Base-by-base conservation (phyloP, 352 stramenopile species). In the Stephanocyclus meneghinianus region DNA sequence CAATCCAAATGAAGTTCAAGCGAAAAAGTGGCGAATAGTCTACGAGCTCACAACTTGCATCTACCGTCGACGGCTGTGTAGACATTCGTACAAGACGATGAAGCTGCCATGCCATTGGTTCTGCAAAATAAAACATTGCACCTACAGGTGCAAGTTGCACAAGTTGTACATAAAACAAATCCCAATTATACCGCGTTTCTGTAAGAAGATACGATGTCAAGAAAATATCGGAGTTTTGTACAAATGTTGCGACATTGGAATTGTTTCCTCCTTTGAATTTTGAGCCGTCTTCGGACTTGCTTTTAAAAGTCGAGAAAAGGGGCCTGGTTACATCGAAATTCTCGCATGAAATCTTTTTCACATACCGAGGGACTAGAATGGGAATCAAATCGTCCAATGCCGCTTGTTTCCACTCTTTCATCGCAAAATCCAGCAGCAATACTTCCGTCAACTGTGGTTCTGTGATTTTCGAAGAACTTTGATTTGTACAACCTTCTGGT, bases 81-180 rank as follows among this genome's bases (percentile, higher is more conserved):
- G 81, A 71, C 50, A 78, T 72, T 56, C 69, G n/a, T 21, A 80
- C 74, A 53, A 91, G 73, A 13, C 63, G 40, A 77, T 91, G 87
- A 0, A 91, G 63, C 63, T 92, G 87, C 87, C 87, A 92, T 18
- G 85, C 80, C 11, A 75, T 81, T 10, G 87, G 87, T 62, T 92
- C 87, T 21, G 71, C 61, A 74, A 92, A 88, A 47, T 90, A 87
- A 56, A 92, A 88, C 21, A 90, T 48, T 10, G 79, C 76, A 29
- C 76, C 78, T 21, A 53, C 50, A 53, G 81, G 82, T 35, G 75
- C 71, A 26, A 74, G 29, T 21, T 67, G 16, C 15, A 85, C 74
- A 18, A 90, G 50, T 51, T 79, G 44, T 50, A 62, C 29, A 81
- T 77, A 84, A 74, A 90, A 88, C 15, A 40, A 40, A 64, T 85